Evolutionary conservation across 345 rosid genomes (phyloP), one percentile per base, ranked within the genome.

Genomic region (Citrus maxima): DNA sequence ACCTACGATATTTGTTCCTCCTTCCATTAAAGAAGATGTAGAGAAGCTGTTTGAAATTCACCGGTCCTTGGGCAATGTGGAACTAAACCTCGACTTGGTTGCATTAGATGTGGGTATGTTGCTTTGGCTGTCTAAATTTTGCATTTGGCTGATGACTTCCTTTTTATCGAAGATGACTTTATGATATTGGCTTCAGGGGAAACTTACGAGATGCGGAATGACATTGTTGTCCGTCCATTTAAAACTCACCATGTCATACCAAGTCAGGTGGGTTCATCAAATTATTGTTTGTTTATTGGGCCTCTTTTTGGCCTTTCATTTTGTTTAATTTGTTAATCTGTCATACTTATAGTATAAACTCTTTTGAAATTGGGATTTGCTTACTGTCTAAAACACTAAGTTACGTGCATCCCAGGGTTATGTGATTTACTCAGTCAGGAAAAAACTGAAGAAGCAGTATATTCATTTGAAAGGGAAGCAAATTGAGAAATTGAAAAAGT

Each of bases 381-480:
- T 76, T 54, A 65, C 51, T 34, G 72, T 71, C 35, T 81, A 37
- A 46, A 42, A 35, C 60, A 27, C 37, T 49, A 49, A 70, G 8
- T 63, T 79, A 22, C n/a, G 64, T 85, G 74, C n/a, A 69, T 82
- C 76, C 76, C 84, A 95, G 99, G 99, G 99, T 49, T 95, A 95
- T 85, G 88, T 93, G 37, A 84, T 95, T 32, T 95, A 95, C 86
- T 92, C 95, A 0, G 82, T 93, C 0, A 87, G 99, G 79, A 95
- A 92, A 81, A 92, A 95, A 84, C 86, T 93, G 89, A 91, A 91
- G 89, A 93, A 95, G 85, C 96, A 93, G 56, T 95, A 95, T 77
- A 76, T 77, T 75, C 97, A 95, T 83, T 92, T 92, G 67, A 92
- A 95, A 88, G 99, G 98, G 71, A 95, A 92, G 74, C 95, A 91